Base-by-base conservation (phyloP, 148 eudicot genomes). In the Camellia lanceoleosa region DNA sequence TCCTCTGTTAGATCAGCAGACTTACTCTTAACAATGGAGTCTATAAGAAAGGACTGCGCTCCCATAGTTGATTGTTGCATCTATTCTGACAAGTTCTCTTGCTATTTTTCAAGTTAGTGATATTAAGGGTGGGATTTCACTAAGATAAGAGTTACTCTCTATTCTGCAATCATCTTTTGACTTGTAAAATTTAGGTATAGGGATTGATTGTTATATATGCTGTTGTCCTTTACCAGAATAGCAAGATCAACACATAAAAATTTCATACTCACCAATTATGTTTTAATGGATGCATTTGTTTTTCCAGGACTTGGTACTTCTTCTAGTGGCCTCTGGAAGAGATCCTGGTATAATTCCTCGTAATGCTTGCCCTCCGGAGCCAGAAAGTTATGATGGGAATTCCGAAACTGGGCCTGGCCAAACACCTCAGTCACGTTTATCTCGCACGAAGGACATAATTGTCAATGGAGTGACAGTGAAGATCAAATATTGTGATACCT, bases 281-380 rank as follows among this genome's bases (percentile, higher is more conserved):
- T 49, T 19, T 61, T 42, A 42, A 15, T 19, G 3, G 41, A 55
- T 74, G 51, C 59, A 49, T 74, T 75, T 59, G 7, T 54, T 67
- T 49, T 47, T 77, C 7, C 86, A 89, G 91, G 89, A 74, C 23
- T 62, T 89, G 12, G 51, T 82, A 15, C 82, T 89, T 68, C 88
- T 89, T 59, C 81, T 89, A 44, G 52, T 89, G 78, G 83, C 88
- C 18, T 89, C 91, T 71, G 91, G 83, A 60, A 85, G 87, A 76
- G 91, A 89, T 71, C 91, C 91, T 67, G 91, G 91, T 13, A 87
- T 89, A 42, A 47, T 89, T 82, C 91, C 89, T 62, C 91, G 89
- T 12, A 89, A 85, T 74, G 66, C 86, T 60, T 80, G 82, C n/a
- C 91, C 91, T 71, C 91, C 91, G 67, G 91, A 89, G 47, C 88